A percentile compares a stretch with the other conserved stretches of the same genome.
Evolutionary conservation across 2,329 filamentous ascomycete genomes (phyloP).

Genomic region (Colletotrichum sp.): DNA sequence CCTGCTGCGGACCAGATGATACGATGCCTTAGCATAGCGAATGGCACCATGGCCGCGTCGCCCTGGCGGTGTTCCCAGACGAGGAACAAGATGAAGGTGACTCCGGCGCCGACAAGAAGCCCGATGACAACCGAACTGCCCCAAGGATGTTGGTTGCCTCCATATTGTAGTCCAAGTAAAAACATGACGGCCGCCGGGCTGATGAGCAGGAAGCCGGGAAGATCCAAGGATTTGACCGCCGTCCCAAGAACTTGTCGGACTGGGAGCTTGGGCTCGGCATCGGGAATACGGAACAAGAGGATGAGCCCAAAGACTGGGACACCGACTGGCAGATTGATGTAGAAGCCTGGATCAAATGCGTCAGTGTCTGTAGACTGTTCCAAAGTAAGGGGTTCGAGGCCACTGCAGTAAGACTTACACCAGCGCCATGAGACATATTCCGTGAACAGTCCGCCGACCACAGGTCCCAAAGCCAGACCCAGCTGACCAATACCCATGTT

Average conservation of each 20-base stretch:
- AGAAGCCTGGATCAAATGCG: slow-evolving; percentile 21
- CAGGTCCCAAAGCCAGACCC: slow-evolving; percentile 27
- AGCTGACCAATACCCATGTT: slow-evolving; percentile 27
- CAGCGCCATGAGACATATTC: slow-evolving; percentile 29
- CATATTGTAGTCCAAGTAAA: slow-evolving; percentile 50
- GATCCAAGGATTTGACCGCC: slow-evolving; percentile 35
- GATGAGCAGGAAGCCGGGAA: slow-evolving; percentile 46
- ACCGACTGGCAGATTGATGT: slow-evolving; percentile 30
- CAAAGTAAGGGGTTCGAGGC: not conserved
- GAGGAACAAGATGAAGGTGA: slow-evolving; percentile 37
- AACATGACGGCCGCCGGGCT: slow-evolving; percentile 44
- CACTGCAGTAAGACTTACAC: slow-evolving; percentile 14
- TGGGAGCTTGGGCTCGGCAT: slow-evolving; percentile 8
- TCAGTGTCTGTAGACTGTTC: not conserved
- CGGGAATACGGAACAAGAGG: slow-evolving; percentile 25
- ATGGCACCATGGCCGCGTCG: slow-evolving; percentile 54
- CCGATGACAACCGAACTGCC: slow-evolving; percentile 41
- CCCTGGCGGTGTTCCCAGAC: slow-evolving; percentile 48
- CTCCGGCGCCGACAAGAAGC: slow-evolving; percentile 41
- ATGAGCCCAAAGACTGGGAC: slow-evolving; percentile 17
- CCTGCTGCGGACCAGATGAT: slow-evolving; percentile 45
- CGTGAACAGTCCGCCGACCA: slow-evolving; percentile 31
- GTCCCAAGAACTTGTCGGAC: not conserved
- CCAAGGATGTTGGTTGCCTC: slow-evolving; percentile 45
- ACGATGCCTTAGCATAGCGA: slow-evolving; percentile 46